These are phyloP conservation scores for Thalassiosira hispida DNA, from an alignment of 352 stramenopile species.

Conservation along the genomic window DNA sequence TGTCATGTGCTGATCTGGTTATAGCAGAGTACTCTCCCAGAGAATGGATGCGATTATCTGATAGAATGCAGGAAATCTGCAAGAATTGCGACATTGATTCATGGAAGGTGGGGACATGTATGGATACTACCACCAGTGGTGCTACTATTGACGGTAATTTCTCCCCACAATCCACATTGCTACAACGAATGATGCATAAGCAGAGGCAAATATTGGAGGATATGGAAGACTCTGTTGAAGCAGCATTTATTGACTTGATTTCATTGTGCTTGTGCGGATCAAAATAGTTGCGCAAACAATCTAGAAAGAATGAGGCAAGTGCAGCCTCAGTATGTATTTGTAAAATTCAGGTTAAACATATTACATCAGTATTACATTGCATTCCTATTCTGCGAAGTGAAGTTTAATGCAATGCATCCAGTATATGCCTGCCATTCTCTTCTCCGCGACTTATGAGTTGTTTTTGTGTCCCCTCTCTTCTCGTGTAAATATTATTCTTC, in stretches of 20 bases:
- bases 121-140: constrained; percentile 11
- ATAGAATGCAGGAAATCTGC: constrained; percentile 33
- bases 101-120: constrained; percentile 33
- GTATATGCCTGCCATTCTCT: neutral
- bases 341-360: constrained; percentile 14
- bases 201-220: constrained; percentile 27
- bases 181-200: constrained; percentile 31
- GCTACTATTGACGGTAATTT: constrained; percentile 7
- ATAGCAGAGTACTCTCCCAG: constrained; percentile 26
- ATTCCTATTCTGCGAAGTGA: constrained; percentile 4
- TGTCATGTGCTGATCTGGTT: constrained; percentile 25
- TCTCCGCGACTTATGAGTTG: neutral
- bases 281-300: neutral
- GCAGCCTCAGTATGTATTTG: neutral
- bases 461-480: neutral
- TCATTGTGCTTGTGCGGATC: constrained; percentile 5
- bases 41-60: constrained; percentile 27
- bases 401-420: neutral
- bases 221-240: constrained; percentile 37
- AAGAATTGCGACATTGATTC: constrained; percentile 19
- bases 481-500: neutral
- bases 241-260: constrained; percentile 39
- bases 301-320: neutral
- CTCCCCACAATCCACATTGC: constrained; percentile 9
- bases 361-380: neutral